Percentiles rank a stretch among this genome's conserved stretches.
These are phyloP conservation scores for Ustilago shanxiensis DNA, from an alignment of 1,284 basidiomycete genomes.

Conservation along the genomic window DNA sequence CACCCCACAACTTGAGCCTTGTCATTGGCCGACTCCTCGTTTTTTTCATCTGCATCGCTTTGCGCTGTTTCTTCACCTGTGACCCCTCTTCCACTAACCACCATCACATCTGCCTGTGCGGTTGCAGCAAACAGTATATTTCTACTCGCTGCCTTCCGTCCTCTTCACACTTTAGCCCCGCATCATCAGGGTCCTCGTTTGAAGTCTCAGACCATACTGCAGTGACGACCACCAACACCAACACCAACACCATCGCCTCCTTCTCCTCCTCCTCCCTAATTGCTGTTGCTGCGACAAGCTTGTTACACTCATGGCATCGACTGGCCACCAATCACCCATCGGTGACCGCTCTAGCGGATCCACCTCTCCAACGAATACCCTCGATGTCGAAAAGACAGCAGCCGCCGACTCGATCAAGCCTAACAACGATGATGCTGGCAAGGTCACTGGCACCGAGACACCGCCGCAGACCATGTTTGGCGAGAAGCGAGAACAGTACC, in stretches of 20 bases:
- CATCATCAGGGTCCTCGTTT: constrained; percentile 8
- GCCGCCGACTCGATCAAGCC: constrained; percentile 26
- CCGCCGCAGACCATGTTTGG: constrained; percentile 47
- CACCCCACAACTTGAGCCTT: constrained; percentile 9
- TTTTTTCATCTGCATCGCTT: constrained; percentile 15
- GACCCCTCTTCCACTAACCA: neutral
- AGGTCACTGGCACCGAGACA: constrained; percentile 1
- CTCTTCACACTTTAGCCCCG: constrained; percentile 3
- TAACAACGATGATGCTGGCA: constrained; percentile 11
- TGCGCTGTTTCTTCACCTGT: neutral
- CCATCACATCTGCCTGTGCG: constrained; percentile 4
- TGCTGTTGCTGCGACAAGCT: too few species aligned
- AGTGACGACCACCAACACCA: too few species aligned
- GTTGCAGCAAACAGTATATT: neutral
- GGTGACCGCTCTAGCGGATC: constrained; percentile 35
- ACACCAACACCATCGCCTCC: neutral
- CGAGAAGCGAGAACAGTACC: constrained; percentile 53
- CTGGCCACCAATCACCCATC: constrained; percentile 26
- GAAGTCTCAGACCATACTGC: neutral
- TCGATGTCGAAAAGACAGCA: constrained; percentile 39
- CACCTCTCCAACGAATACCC: constrained; percentile 32
- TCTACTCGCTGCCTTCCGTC: constrained; percentile 8
- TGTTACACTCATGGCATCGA: constrained; percentile 48
- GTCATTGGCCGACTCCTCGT: constrained; percentile 16
- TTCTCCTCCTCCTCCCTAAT: too few species aligned